Percentiles rank a stretch among this genome's conserved stretches.
These are phyloP conservation scores for Priceomyces medius DNA, from an alignment of 805 yeast genomes.

Conservation along the genomic window DNA sequence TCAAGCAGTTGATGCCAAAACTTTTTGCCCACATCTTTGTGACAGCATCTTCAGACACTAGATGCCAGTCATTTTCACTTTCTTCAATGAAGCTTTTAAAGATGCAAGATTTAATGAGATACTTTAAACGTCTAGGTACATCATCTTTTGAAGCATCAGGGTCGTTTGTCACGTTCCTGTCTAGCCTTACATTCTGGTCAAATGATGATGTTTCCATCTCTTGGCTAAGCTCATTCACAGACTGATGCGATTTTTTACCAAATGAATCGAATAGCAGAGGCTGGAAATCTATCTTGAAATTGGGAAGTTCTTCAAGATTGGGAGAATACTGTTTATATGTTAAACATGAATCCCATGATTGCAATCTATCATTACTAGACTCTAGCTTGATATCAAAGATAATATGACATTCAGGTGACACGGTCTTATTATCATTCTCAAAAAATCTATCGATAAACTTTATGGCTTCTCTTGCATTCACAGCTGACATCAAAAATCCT, in stretches of 20 bases:
- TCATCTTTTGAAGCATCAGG: constrained; percentile 33
- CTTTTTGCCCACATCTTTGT: constrained; percentile 55
- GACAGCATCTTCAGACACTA: constrained; percentile 60
- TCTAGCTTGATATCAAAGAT: constrained; percentile 29
- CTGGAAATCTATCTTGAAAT: constrained; percentile 34
- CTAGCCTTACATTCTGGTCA: constrained; percentile 27
- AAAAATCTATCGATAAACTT: constrained; percentile 53
- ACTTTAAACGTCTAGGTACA: constrained; percentile 54
- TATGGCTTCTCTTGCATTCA: constrained; percentile 66
- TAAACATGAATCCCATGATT: constrained; percentile 49
- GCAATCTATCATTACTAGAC: constrained; percentile 45
- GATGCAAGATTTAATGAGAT: constrained; percentile 57
- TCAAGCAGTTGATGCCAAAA: constrained; percentile 51
- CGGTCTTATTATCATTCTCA: constrained; percentile 19
- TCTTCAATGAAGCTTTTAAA: constrained; percentile 49
- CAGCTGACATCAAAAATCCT: constrained; percentile 54
- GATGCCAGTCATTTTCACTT: constrained; percentile 45
- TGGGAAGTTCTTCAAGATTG: constrained; percentile 49
- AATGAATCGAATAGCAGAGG: constrained; percentile 2
- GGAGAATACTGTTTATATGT: constrained; percentile 49
- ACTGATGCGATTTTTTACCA: neutral
- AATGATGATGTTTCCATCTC: constrained; percentile 2
- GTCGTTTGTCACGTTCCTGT: constrained; percentile 25
- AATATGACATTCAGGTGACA: constrained; percentile 10
- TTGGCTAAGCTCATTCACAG: neutral